Percentiles rank a stretch among this genome's conserved stretches.
Conservation (phyloP, 768 basidiomycete genomes). For the Lentinula edodes region DNA sequence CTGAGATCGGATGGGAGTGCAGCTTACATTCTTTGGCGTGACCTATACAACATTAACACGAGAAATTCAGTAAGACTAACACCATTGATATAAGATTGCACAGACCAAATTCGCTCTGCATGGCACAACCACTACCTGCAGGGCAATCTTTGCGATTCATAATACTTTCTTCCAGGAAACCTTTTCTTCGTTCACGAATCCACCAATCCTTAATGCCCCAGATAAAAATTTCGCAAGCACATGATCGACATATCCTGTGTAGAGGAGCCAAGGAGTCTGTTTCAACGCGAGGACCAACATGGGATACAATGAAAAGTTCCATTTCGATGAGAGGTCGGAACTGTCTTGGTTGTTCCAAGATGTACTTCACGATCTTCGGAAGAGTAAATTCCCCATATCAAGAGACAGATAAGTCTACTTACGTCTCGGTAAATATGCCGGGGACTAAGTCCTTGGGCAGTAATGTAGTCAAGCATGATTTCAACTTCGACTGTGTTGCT, state of each 20-base stretch:
- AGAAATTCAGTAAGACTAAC: constrained; percentile 5
- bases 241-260: constrained; percentile 59
- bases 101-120: constrained; percentile 66
- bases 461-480: constrained; percentile 77
- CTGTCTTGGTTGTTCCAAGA: constrained; percentile 53
- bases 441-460: constrained; percentile 54
- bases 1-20: constrained; percentile 2
- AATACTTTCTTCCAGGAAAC: constrained; percentile 51
- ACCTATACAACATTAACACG: constrained; percentile 26
- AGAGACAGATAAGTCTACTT: not conserved
- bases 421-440: constrained; percentile 71
- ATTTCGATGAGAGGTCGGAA: constrained; percentile 65
- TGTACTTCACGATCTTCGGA: constrained; percentile 54
- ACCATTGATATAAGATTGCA: constrained; percentile 7
- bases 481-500: constrained; percentile 78
- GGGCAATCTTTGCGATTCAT: constrained; percentile 62
- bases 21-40: constrained; percentile 75
- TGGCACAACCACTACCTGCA: constrained; percentile 51
- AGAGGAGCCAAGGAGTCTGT: constrained; percentile 51
- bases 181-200: constrained; percentile 71
- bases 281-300: constrained; percentile 34
- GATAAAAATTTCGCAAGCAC: constrained; percentile 69
- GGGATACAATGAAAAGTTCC: constrained; percentile 61
- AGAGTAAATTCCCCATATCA: not conserved
- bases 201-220: constrained; percentile 82